Percentiles rank a stretch among this genome's conserved stretches.
Evolutionary conservation across 768 basidiomycete genomes (phyloP).

Genomic region (Pulveroboletus ravenelii): DNA sequence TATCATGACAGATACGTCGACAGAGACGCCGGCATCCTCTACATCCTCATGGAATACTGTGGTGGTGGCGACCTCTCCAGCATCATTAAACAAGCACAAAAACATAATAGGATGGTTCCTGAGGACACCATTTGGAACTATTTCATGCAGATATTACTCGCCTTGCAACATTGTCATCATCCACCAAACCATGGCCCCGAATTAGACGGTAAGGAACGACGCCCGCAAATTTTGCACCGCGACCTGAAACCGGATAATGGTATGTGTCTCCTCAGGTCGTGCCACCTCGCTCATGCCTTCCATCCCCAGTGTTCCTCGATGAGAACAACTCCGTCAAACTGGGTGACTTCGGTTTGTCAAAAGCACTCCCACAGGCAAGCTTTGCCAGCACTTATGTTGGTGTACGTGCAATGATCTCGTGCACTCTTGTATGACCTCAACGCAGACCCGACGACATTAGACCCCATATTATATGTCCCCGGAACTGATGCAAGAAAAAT

Average conservation of each 20-base stretch:
- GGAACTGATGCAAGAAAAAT: constrained; percentile 94
- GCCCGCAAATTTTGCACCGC: constrained; percentile 82
- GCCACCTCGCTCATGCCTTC: neutral
- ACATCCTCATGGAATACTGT: constrained; percentile 99
- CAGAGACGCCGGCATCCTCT: constrained; percentile 83
- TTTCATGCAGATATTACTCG: constrained; percentile 88
- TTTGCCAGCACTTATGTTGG: constrained; percentile 98
- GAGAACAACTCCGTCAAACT: constrained; percentile 84
- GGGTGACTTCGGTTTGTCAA: constrained; percentile 95
- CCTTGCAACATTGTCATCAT: constrained; percentile 90
- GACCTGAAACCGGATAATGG: constrained; percentile 99
- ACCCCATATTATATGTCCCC: constrained; percentile 99
- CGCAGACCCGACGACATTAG: too few species aligned
- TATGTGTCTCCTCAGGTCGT: constrained; percentile 30
- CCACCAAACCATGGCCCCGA: constrained; percentile 43
- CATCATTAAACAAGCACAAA: constrained; percentile 75
- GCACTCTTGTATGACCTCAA: neutral
- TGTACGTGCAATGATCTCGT: constrained; percentile 42
- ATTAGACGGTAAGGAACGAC: constrained; percentile 45
- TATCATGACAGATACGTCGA: constrained; percentile 93
- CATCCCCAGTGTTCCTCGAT: constrained; percentile 76
- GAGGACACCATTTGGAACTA: constrained; percentile 97
- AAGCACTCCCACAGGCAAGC: constrained; percentile 80
- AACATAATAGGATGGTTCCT: constrained; percentile 65
- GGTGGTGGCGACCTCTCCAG: constrained; percentile 91